Conservation (phyloP, 805 yeast genomes). For the Debaryomyces maramus region DNA sequence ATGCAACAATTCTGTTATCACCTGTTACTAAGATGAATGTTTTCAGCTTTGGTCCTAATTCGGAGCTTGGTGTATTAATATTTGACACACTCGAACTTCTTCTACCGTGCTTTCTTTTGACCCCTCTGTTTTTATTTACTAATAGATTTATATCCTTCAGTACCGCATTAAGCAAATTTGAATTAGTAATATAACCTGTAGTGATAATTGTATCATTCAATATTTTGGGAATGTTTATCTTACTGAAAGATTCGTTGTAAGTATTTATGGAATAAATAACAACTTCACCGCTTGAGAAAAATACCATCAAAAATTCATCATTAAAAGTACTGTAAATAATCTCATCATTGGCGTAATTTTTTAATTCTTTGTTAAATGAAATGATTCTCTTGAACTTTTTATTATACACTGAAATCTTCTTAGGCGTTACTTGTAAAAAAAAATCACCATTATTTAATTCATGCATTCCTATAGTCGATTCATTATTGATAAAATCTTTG, state of each 20-base stretch:
- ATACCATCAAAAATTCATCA: conserved; percentile 63
- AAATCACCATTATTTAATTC: conserved; percentile 55
- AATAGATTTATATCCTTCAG: conserved; percentile 28
- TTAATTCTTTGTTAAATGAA: conserved; percentile 42
- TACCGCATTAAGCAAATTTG: conserved; percentile 32
- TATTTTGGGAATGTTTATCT: conserved; percentile 40
- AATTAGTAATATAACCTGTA: conserved; percentile 62
- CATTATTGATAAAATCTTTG: conserved; percentile 61
- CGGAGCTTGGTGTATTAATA: conserved; percentile 7
- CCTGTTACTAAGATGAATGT: conserved; percentile 71
- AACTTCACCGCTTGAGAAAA: conserved; percentile 71
- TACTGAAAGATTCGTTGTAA: conserved; percentile 33
- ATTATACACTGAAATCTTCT: conserved; percentile 60
- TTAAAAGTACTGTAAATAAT: conserved; percentile 61
- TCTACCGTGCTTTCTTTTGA: conserved; percentile 29
- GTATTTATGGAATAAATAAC: conserved; percentile 49
- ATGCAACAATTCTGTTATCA: conserved; percentile 69
- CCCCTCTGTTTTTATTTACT: conserved; percentile 25
- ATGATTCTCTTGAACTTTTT: conserved; percentile 55
- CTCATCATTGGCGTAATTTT: conserved; percentile 44
- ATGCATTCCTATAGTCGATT: conserved; percentile 66
- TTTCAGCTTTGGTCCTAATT: conserved; percentile 31
- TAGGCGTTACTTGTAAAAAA: conserved; percentile 73
- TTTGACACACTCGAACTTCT: conserved; percentile 5
- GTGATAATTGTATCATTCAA: conserved; percentile 57